Evolutionary conservation across 2,329 filamentous ascomycete genomes (phyloP).

Genomic region (Thermoascus crustaceus): DNA sequence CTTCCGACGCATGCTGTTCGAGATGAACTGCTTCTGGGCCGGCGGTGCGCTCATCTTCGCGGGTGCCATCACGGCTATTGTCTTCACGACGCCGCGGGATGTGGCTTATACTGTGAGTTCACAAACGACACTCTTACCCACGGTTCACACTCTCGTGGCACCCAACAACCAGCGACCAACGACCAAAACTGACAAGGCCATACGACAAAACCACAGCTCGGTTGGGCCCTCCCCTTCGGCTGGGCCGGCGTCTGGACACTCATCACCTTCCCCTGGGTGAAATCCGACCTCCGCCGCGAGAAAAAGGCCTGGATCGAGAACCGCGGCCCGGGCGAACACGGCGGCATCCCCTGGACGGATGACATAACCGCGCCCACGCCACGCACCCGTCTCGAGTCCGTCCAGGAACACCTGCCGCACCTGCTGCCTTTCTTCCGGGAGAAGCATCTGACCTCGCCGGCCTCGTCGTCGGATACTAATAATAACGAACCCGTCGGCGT

Average conservation of each 20-base stretch:
- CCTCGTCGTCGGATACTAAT: too few species aligned
- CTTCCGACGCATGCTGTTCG: conserved; percentile 47
- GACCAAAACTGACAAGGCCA: conserved; percentile 6
- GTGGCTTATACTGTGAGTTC: conserved; percentile 40
- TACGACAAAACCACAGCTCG: conserved; percentile 21
- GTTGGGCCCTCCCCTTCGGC: conserved; percentile 36
- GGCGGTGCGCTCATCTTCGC: conserved; percentile 43
- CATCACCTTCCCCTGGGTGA: conserved; percentile 41
- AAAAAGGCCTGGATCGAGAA: conserved; percentile 34
- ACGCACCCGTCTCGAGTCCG: conserved; percentile 30
- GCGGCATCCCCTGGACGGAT: conserved; percentile 30
- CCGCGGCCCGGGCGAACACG: conserved; percentile 18
- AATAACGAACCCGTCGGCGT: too few species aligned
- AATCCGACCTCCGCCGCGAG: conserved; percentile 37
- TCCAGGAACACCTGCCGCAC: conserved; percentile 21
- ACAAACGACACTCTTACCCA: neutral
- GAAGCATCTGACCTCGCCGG: neutral
- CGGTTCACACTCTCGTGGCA: too few species aligned
- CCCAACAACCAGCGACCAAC: too few species aligned
- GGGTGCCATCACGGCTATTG: conserved; percentile 38
- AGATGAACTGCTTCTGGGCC: conserved; percentile 52
- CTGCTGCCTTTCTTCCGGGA: neutral
- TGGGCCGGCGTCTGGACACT: conserved; percentile 37
- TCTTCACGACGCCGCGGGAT: conserved; percentile 42
- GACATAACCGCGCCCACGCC: conserved; percentile 29